Percentiles rank a stretch among this genome's conserved stretches.
phyloP scores from a whole-genome alignment of 257 asterid genomes.

The Craterostigma plantagineum region DNA sequence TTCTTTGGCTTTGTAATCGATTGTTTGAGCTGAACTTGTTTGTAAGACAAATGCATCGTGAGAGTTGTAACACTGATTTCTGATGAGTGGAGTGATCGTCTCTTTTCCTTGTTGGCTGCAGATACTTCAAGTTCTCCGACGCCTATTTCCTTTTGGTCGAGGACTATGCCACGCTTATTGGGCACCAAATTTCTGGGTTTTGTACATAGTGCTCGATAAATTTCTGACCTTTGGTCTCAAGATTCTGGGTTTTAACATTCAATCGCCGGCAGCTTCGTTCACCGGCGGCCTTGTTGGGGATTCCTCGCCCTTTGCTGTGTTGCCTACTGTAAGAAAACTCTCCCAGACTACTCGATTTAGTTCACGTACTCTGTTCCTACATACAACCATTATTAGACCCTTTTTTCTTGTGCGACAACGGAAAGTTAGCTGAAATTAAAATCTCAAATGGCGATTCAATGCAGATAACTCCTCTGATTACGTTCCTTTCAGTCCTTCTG shows the following conservation, averaged over 20 bases:
- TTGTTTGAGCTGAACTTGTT: too few relatives aligned
- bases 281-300: constrained; percentile 94
- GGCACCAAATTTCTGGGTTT: constrained; percentile 99
- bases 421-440: too few relatives aligned
- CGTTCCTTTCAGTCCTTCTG: constrained; percentile 52
- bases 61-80: not conserved
- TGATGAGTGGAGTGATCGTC: constrained; percentile 8
- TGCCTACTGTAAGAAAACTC: constrained; percentile 47
- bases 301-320: constrained; percentile 72
- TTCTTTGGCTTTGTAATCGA: not conserved
- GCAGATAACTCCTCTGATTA: constrained; percentile 75
- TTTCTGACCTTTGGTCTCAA: constrained; percentile 31
- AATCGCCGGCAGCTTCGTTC: constrained; percentile 73
- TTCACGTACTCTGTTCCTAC: too few relatives aligned
- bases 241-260: constrained; percentile 43
- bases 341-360: too few relatives aligned
- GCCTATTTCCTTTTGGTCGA: constrained; percentile 96
- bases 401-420: too few relatives aligned
- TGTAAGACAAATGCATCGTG: too few relatives aligned
- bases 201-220: constrained; percentile 66
- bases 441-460: constrained; percentile 5
- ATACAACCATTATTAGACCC: too few relatives aligned
- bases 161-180: constrained; percentile 98
- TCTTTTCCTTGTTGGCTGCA: constrained; percentile 20
- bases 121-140: constrained; percentile 65